Percentiles rank a stretch among this genome's conserved stretches.
Conservation (phyloP, 306 rosid species). For the Fagus crenata region DNA sequence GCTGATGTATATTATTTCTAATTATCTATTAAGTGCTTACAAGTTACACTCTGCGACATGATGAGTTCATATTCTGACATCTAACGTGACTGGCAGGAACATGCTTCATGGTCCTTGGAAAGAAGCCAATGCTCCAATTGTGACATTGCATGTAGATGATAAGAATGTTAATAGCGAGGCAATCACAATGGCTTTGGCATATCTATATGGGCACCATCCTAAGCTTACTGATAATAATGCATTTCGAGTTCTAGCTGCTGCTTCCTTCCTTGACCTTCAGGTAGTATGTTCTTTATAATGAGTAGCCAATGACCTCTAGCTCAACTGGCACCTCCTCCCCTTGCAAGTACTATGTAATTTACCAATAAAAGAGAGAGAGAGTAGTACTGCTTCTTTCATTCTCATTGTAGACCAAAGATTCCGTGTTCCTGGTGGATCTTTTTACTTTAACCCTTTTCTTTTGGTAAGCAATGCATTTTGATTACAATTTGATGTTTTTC, state of each 20-base stretch:
- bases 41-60: neutral
- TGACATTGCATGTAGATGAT: slow-evolving; percentile 78
- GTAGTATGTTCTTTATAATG: slow-evolving; percentile 39
- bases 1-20: neutral
- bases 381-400: neutral
- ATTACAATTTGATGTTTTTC: slow-evolving; percentile 3
- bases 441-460: neutral
- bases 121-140: slow-evolving; percentile 83
- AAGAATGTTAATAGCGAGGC: slow-evolving; percentile 88
- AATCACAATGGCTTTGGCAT: slow-evolving; percentile 83
- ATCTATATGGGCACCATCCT: slow-evolving; percentile 91
- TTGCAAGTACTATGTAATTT: no score
- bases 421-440: neutral
- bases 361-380: no score
- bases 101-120: slow-evolving; percentile 99
- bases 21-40: neutral
- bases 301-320: neutral
- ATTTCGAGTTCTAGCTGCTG: slow-evolving; percentile 94
- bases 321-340: no score
- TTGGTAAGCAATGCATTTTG: slow-evolving; percentile 17
- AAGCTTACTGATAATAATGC: slow-evolving; percentile 87
- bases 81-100: slow-evolving; percentile 53
- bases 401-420: neutral
- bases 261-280: slow-evolving; percentile 99
- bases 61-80: slow-evolving; percentile 3